Evolutionary conservation across 768 basidiomycete species (phyloP).

Genomic region (Sporobolomyces phaffii): DNA sequence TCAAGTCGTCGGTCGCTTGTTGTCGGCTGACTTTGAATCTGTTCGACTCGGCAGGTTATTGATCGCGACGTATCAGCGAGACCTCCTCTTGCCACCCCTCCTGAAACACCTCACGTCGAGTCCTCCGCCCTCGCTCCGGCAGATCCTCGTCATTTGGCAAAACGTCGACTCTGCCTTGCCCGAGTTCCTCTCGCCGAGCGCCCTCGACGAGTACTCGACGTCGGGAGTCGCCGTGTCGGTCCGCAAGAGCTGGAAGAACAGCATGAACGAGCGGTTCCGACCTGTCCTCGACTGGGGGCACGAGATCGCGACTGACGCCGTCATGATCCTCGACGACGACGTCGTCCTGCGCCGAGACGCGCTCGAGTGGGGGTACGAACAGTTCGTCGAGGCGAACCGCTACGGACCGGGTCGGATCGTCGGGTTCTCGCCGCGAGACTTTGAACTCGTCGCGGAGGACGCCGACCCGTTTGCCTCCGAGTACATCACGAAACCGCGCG

Average conservation of each 20-base stretch:
- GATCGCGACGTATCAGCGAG: constrained; percentile 37
- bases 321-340: constrained; percentile 41
- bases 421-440: constrained; percentile 35
- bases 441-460: not conserved
- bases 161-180: constrained; percentile 28
- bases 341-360: constrained; percentile 23
- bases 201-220: constrained; percentile 16
- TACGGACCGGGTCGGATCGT: constrained; percentile 23
- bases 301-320: constrained; percentile 23
- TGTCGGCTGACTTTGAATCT: too few species aligned
- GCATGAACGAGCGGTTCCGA: constrained; percentile 40
- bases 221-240: constrained; percentile 27
- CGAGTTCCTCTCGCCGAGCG: constrained; percentile 17
- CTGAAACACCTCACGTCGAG: constrained; percentile 30
- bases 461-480: constrained; percentile 1
- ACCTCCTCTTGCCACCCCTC: constrained; percentile 19
- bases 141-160: constrained; percentile 39
- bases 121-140: constrained; percentile 30
- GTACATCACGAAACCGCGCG: constrained; percentile 21
- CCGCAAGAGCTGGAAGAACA: constrained; percentile 30
- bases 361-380: constrained; percentile 37
- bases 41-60: constrained; percentile 36
- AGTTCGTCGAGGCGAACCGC: constrained; percentile 21
- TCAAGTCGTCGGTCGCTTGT: not conserved
- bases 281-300: constrained; percentile 22